Evolutionary conservation across 2,329 filamentous ascomycete species (phyloP), one percentile per base, ranked within the genome.

Genomic region (Talaromyces sp.): DNA sequence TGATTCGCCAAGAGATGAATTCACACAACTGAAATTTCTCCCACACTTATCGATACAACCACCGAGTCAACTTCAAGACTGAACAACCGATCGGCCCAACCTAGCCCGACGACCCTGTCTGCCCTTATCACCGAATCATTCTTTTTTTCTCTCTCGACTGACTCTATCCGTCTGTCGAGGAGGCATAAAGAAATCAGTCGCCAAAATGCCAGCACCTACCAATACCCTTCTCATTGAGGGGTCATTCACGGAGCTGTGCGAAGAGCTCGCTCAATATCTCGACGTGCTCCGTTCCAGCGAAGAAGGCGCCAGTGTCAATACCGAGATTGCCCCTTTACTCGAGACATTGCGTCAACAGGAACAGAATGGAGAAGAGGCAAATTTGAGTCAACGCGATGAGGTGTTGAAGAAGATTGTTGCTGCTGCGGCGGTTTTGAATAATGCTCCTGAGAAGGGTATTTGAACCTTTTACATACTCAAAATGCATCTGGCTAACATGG

Each of bases 211-310:
- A 63, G 81, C 78, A 67, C 79, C 83, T 62, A 78, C 81, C 60
- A 86, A 80, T 65, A 85, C 84, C 69, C 81, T 86, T 67, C 79
- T 87, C 67, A 85, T 99, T 76, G 94, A 99, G 81, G 94, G 94
- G 75, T 84, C 85, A 69, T 96, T 97, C 76, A 86, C 91, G 75
- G 94, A 97, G 80, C 87, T 97, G 72, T 87, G 89, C 70, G 87
- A 89, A 76, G 94, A 99, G 80, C 89, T 99, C 81, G 91, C 93
- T 75, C 89, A 92, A 69, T 97, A 96, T 78, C 82, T 99, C 74
- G 91, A 96, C 76, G 81, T 86, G 67, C 84, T 92, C 73, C 88
- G 89, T 70, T 88, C 89, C 64, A 81, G 78, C 67, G 81, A 84
- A 62, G 58, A 25, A 50, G 81, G 82, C 63, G 75, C 75, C 63